Base-by-base conservation (phyloP, 495 filamentous ascomycete species). In the Penicillium egyptiacum region DNA sequence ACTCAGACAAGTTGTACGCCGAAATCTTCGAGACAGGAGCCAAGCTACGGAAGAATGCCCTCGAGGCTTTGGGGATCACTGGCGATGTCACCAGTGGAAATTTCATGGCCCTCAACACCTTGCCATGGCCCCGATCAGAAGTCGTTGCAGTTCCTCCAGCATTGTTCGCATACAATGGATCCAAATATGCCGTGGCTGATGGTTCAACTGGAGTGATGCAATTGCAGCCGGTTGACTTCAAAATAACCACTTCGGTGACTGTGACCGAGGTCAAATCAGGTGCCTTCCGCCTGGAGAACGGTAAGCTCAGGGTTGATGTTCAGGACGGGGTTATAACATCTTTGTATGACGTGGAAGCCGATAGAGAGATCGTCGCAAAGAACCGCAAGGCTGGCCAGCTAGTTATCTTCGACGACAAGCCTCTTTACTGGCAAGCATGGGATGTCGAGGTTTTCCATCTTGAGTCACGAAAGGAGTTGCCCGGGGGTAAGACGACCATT, bases 341-440 rank as follows among this genome's bases (percentile, higher is more conserved):
- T 16, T 75, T 98, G 3, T 84, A 86, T 61, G 92, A 97, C 72
- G 74, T 85, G 50, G 61, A 75, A 12, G 82, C 78, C 19, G 73
- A 87, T 8, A 83, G 93, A 45, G 90, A 98, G 67, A 65, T 96
- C 28, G 83, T 98, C 47, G 75, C 90, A 16, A 80, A 87, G 58
- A 91, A 88, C 54, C 79, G 81, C 6, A 94, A 91, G 70, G 92
- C 90, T 44, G 93, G 92, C 50, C 92, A 97, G 66, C 80, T 96
- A 8, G 92, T 98, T 56, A 88, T 98, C 50, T 97, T 95, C 68
- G 94, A 98, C 66, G 94, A 98, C 73, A 97, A 98, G 74, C 94
- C 94, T 17, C 81, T 98, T 19, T 96, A 96, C 75, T 98, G 94
- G 94, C 93, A 98, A 75, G 94, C 92, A 1, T 98, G 94, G 94